Conservation (phyloP, 805 yeast species). For the Lipomyces chichibuensis region DNA sequence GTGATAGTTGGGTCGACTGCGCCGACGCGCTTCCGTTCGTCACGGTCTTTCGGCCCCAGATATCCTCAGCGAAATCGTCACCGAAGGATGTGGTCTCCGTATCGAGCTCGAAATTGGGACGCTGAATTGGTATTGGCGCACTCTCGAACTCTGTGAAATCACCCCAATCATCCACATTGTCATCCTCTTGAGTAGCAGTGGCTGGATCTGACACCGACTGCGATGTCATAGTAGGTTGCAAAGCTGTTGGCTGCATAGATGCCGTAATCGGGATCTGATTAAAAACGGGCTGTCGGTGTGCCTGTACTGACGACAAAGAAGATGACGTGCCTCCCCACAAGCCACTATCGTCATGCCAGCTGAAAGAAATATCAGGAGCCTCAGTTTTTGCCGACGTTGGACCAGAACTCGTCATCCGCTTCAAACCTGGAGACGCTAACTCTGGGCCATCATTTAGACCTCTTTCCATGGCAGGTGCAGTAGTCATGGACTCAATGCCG, state of each 20-base stretch:
- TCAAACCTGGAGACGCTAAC: background rate
- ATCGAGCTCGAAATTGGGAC: background rate
- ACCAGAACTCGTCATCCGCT: background rate
- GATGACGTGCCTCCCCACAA: background rate
- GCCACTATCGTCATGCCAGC: constrained; percentile 18
- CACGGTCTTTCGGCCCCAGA: background rate
- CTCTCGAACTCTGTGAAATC: constrained; percentile 5
- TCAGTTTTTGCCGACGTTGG: background rate
- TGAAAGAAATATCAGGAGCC: constrained; percentile 11
- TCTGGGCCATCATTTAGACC: background rate
- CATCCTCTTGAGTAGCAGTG: background rate
- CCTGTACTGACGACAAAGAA: background rate
- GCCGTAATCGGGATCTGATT: background rate
- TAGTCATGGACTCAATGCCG: background rate
- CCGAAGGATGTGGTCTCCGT: background rate
- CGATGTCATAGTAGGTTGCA: background rate
- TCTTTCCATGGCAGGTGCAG: background rate
- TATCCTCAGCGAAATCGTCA: background rate
- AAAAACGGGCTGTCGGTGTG: background rate
- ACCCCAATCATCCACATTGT: constrained; percentile 19
- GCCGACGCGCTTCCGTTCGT: background rate
- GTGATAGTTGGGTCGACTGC: background rate
- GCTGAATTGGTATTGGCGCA: background rate
- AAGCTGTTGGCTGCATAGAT: background rate
- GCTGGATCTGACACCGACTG: background rate